Base-by-base conservation (phyloP, 177 flowering plant genomes). In the Vitis hybrid region DNA sequence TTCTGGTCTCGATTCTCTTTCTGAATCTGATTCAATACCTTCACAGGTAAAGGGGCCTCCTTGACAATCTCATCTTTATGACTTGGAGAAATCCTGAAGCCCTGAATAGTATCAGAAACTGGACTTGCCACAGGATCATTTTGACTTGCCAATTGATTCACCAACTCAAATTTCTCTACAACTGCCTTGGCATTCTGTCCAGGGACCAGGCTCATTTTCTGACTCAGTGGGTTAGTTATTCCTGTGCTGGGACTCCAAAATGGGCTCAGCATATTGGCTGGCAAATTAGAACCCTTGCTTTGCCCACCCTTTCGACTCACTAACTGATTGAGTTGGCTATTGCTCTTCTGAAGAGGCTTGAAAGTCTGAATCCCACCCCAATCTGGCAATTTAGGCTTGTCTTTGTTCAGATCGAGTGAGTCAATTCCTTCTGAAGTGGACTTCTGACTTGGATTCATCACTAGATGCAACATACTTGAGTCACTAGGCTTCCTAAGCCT, bases 61-160 rank as follows among this genome's bases (percentile, higher is more conserved):
- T 54, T 50, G 51, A 16, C 48, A 11, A n/a, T 10, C 5, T 29
- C 0, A 0, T 26, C 50, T 49, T 58, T 22, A 9, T n/a, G 64
- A 61, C 57, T 59, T 1, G 54, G 45, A 56, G 72, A 39, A 12
- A 72, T 50, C 49, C 68, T 72, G 20, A 71, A 59, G 19, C 69
- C 63, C 8, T 60, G 31, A n/a, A 66, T 20, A 10, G 34, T 26
- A 7, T 69, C 61, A 48, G 63, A 62, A 58, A 56, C 12, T 1
- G 50, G 65, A 13, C 18, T 19, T 51, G 63, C 15, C 53, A 20
- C 16, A 34, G 66, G 39, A 52, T 52, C 19, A 19, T 14, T 39
- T 14, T 50, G 56, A 50, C 45, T 57, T 2, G 18, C 13, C 15
- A 50, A 15, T 12, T 22, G 48, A 16, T n/a, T 54, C 48, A 54